These are phyloP conservation scores for Torulaspora gathmanii DNA, from an alignment of 805 yeast species.

Conservation along the genomic window DNA sequence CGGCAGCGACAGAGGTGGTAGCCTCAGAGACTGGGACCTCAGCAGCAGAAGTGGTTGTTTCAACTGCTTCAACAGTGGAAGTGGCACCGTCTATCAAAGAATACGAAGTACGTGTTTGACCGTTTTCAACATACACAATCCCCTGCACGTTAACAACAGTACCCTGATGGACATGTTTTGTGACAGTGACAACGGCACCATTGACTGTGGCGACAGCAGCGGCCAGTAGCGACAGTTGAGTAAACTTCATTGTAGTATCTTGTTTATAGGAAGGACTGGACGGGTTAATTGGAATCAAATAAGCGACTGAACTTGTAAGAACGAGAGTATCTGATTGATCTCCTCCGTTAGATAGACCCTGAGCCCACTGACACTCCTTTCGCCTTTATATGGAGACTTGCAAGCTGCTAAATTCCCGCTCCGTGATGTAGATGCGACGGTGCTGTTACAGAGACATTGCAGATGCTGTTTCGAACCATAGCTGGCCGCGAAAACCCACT, in stretches of 20 bases:
- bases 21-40: too few species aligned
- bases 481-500: too few species aligned
- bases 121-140: slow-evolving; percentile 25
- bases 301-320: slow-evolving; percentile 1
- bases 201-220: slow-evolving; percentile 21
- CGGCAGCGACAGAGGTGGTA: too few species aligned
- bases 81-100: slow-evolving; percentile 15
- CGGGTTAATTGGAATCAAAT: slow-evolving; percentile 1
- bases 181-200: slow-evolving; percentile 30
- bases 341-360: not conserved
- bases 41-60: slow-evolving; percentile 27
- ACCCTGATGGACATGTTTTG: slow-evolving; percentile 27
- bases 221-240: slow-evolving; percentile 20
- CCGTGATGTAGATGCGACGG: too few species aligned
- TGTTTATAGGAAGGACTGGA: slow-evolving; percentile 5
- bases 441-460: too few species aligned
- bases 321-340: slow-evolving; percentile 1
- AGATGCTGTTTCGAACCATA: too few species aligned
- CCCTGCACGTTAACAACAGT: slow-evolving; percentile 29
- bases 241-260: slow-evolving; percentile 22
- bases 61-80: slow-evolving; percentile 12
- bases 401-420: too few species aligned
- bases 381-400: too few species aligned
- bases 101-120: slow-evolving; percentile 25
- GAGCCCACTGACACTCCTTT: too few species aligned